Evolutionary conservation across 805 yeast species (phyloP).

Genomic region (Saturnispora diversa): DNA sequence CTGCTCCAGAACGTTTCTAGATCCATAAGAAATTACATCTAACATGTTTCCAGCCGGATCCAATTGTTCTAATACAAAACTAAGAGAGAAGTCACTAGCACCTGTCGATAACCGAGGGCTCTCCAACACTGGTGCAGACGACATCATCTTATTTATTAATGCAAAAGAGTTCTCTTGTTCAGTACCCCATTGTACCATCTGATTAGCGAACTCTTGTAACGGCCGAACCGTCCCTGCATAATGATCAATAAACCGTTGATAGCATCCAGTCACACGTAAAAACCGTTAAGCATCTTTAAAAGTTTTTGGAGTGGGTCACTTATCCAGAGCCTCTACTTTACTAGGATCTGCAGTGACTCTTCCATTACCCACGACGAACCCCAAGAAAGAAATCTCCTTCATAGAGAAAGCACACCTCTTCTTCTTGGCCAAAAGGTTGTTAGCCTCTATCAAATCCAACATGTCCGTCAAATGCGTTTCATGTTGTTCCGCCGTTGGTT

Average conservation of each 20-base stretch:
- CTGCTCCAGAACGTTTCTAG: neutral
- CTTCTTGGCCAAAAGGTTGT: neutral
- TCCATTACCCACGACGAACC: neutral
- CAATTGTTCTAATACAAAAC: constrained; percentile 4
- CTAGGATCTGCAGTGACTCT: neutral
- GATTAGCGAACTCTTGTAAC: neutral
- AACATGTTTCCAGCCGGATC: neutral
- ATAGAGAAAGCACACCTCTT: neutral
- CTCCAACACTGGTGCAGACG: neutral
- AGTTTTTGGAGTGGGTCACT: neutral
- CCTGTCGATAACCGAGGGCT: constrained; percentile 1
- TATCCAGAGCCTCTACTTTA: neutral
- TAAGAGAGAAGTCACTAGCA: constrained; percentile 5
- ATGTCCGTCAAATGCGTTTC: too few relatives aligned
- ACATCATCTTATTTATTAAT: neutral
- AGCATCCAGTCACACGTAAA: neutral
- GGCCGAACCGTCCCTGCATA: neutral
- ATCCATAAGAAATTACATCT: constrained; percentile 7
- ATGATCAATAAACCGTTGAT: neutral
- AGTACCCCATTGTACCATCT: neutral
- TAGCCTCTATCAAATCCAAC: too few relatives aligned
- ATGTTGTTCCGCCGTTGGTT: too few relatives aligned
- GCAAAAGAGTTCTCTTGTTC: neutral
- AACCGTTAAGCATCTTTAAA: neutral
- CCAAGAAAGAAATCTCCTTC: neutral